Base-by-base conservation (phyloP, 805 yeast genomes). In the Cyberlindnera mississippiensis region DNA sequence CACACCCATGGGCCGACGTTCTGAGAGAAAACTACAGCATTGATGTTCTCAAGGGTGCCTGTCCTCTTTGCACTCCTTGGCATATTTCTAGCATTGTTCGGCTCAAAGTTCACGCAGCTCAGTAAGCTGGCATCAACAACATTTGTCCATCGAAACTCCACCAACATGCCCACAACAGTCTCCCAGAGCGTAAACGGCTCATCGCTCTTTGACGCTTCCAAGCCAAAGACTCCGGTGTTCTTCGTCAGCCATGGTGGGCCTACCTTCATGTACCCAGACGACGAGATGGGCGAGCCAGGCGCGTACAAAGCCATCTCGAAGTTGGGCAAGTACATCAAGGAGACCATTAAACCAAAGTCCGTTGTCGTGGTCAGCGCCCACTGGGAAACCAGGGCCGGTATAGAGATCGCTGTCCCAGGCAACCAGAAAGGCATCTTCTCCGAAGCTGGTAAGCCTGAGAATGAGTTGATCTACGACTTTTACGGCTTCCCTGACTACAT, bases 231-330 rank as follows among this genome's bases (percentile, higher is more conserved):
- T 9, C 91, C 93, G 6, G 73, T 79, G 1, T 82, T 64, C 57
- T 86, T 85, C 60, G 57, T 84, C 33, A 78, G 87, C n/a, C 95
- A 85, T 62, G 95, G 95, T 7, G 93, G 90, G 1, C 95, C 95
- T 7, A 78, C 85, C 1, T 83, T 85, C 59, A 75, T 84, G 69
- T 80, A 82, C 52, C 58, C 67, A 28, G 62, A 68, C n/a, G 72
- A 66, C 37, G 67, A 62, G 17, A 62, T 66, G 36, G 76, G 82
- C 28, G 71, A 75, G 42, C 38, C 40, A 3, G 86, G 86, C 5
- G 90, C 91, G 0, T 82, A 74, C 67, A 64, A 68, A 18, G 64
- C 64, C 5, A 68, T 80, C 6, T 61, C 68, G 35, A 51, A 61
- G 17, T 46, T 82, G 6, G 95, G 95, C 3, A 48, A 58, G 14